Conservation (phyloP, 805 yeast species). For the Wickerhamiella kazuoi region DNA sequence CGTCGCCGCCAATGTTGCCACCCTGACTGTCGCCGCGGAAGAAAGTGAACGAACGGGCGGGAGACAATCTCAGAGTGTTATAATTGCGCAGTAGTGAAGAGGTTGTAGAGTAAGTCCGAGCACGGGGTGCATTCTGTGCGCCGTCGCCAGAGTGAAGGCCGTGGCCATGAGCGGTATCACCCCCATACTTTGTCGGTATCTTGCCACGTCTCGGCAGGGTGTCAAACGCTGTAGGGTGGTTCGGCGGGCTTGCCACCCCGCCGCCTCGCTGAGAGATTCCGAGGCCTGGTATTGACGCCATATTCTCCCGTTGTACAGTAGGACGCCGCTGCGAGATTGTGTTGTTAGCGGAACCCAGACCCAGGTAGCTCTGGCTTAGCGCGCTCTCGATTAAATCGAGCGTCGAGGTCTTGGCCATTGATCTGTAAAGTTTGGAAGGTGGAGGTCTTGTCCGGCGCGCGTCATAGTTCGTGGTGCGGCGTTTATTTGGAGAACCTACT, state of each 20-base stretch:
- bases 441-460: neutral
- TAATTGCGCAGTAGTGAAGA: neutral
- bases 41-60: neutral
- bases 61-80: neutral
- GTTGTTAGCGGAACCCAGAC: neutral
- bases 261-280: neutral
- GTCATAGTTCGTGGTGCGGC: neutral
- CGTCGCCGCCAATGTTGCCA: neutral
- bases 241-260: neutral
- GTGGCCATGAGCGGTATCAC: too few relatives aligned
- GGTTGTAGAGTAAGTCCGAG: neutral
- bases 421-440: neutral
- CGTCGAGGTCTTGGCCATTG: constrained; percentile 5
- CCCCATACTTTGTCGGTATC: too few relatives aligned
- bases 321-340: neutral
- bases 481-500: neutral
- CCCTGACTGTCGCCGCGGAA: neutral
- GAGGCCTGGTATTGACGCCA: neutral
- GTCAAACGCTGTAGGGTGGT: neutral
- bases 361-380: neutral
- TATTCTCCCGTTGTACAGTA: neutral
- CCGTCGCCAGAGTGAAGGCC: neutral
- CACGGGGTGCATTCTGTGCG: neutral
- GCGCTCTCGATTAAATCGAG: constrained; percentile 6
- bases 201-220: neutral